Conservation (phyloP, 257 asterid species). For the Solanum boliviense region DNA sequence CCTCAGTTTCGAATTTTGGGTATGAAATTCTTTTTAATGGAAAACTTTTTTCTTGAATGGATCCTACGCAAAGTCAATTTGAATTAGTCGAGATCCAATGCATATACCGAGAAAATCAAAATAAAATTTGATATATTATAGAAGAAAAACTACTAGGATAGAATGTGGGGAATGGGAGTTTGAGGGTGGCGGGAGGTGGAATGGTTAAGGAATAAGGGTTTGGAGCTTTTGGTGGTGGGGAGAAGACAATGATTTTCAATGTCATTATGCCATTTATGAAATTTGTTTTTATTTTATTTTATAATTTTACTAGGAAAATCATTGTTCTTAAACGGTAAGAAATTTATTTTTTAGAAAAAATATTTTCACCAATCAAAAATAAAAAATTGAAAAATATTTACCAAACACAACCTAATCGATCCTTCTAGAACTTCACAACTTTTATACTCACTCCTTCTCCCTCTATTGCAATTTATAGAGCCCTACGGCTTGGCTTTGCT, state of each 20-base stretch:
- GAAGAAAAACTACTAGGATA: background rate
- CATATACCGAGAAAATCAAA: too few species aligned
- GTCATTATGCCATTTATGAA: background rate
- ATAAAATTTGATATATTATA: too few species aligned
- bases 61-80: rapidly evolving
- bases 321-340: background rate
- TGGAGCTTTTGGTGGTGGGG: background rate
- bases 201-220: background rate
- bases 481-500: too few species aligned
- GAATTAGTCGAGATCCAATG: background rate
- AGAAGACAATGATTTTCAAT: background rate
- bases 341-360: background rate
- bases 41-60: too few species aligned
- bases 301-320: background rate
- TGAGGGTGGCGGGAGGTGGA: background rate
- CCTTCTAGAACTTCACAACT: background rate
- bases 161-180: background rate
- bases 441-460: background rate
- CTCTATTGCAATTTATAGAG: background rate
- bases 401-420: background rate
- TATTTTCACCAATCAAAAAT: background rate
- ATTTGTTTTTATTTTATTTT: background rate
- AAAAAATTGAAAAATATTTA: background rate
- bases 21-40: rapidly evolving
- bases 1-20: too few species aligned